Base-by-base conservation (phyloP, 441 rosid genomes). In the Adansonia grandidieri region DNA sequence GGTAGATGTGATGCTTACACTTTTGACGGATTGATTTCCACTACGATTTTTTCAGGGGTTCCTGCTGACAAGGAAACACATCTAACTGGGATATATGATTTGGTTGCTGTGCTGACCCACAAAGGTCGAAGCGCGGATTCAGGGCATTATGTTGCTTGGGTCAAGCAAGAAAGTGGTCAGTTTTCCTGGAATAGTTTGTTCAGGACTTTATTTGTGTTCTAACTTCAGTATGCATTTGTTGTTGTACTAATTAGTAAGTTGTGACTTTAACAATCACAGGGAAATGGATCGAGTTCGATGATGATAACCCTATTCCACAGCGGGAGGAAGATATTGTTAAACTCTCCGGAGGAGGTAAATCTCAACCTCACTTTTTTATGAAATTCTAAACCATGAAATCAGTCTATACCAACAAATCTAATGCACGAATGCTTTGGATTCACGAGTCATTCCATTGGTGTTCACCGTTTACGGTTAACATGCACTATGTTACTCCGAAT, bases 121-220 rank as follows among this genome's bases (percentile, higher is more conserved):
- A 96, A 96, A 91, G 99, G 99, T 7, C 91, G 98, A 84, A 96
- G 99, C 77, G 99, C 98, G 8, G 95, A 93, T 85, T 96, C 98
- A 32, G 92, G 97, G 51, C 93, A 92, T 90, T 91, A 91, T 77
- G 97, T 91, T 47, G 93, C 91, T 13, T 96, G 98, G 98, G 99
- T 94, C 65, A 96, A 94, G 89, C 98, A 96, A 88, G 98, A 92
- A 86, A 94, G 84, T 74, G 98, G 99, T 92, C 22, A 80, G 91
- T 78, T 82, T 65, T 75, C 67, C 74, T 74, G 62, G 22, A 80
- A 17, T 19, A 58, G 57, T 51, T 37, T 57, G 10, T 72, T 77
- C 7, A 20, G 8, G 22, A 42, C 44, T 51, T 65, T 9, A 65
- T 14, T 54, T 19, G 9, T 32, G 42, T 37, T 9, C 48, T 7